These are phyloP conservation scores for Bertia moriformis DNA, from an alignment of 2,329 filamentous ascomycete species.

Conservation along the genomic window DNA sequence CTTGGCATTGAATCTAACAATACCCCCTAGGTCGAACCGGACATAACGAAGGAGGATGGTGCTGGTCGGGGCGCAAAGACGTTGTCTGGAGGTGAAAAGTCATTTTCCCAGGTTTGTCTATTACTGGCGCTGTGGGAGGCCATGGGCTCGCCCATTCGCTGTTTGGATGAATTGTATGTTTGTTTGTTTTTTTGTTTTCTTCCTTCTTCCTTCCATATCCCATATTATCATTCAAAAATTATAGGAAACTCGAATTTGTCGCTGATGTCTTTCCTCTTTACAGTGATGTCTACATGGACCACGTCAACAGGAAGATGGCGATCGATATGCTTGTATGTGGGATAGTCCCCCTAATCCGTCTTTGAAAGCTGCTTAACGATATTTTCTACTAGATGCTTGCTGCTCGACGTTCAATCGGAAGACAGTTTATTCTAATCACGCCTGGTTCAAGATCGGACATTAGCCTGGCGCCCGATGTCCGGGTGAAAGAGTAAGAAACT, in stretches of 20 bases:
- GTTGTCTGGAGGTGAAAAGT: slow-evolving; percentile 55
- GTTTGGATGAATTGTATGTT: slow-evolving; percentile 45
- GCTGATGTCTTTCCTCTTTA: not conserved
- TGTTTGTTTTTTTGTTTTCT: not conserved
- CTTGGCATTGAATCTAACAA: not conserved
- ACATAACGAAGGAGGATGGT: slow-evolving; percentile 18
- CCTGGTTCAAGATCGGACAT: slow-evolving; percentile 15
- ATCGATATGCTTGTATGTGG: slow-evolving; percentile 42
- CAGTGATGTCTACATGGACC: slow-evolving; percentile 58
- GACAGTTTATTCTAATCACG: slow-evolving; percentile 56
- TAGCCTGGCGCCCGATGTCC: not conserved
- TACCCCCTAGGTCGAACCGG: not conserved
- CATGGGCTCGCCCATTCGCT: slow-evolving; percentile 56
- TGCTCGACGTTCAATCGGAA: slow-evolving; percentile 41
- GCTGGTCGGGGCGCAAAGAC: slow-evolving; percentile 40
- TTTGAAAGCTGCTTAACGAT: slow-evolving; percentile 1
- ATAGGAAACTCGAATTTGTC: too few species aligned
- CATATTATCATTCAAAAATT: too few species aligned
- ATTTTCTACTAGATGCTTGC: slow-evolving; percentile 33
- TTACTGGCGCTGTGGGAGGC: slow-evolving; percentile 55
- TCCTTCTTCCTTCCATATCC: too few species aligned
- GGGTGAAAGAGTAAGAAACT: not conserved
- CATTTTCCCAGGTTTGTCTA: slow-evolving; percentile 55
- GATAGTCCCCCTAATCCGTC: not conserved
- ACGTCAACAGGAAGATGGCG: slow-evolving; percentile 47